These are phyloP conservation scores for Allantophomopsis lycopodina DNA, from an alignment of 2,329 filamentous ascomycete species.

Conservation along the genomic window DNA sequence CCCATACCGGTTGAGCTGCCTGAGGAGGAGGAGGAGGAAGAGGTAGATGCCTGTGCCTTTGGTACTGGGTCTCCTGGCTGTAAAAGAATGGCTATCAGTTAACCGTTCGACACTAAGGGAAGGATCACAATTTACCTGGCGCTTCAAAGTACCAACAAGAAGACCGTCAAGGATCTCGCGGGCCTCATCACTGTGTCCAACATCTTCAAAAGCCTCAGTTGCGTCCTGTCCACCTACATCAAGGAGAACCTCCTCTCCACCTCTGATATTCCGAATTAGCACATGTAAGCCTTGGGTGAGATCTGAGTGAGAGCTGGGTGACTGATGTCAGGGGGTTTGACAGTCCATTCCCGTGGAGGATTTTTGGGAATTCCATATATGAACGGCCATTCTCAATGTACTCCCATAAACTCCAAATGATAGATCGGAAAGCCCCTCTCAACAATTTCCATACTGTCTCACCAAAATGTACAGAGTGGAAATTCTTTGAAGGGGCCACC, in stretches of 20 bases:
- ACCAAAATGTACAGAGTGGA: too few relatives aligned
- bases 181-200: slow-evolving; percentile 97
- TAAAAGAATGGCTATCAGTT: slow-evolving; percentile 6
- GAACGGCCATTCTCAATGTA: too few relatives aligned
- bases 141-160: slow-evolving; percentile 65
- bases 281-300: too few relatives aligned
- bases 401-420: too few relatives aligned
- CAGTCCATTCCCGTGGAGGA: too few relatives aligned
- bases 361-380: too few relatives aligned
- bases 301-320: too few relatives aligned
- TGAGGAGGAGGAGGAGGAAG: slow-evolving; percentile 30
- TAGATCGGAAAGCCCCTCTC: too few relatives aligned
- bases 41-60: slow-evolving; percentile 38
- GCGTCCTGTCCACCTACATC: slow-evolving; percentile 93
- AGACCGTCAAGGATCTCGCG: slow-evolving; percentile 80
- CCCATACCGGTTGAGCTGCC: slow-evolving; percentile 43
- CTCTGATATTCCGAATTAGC: slow-evolving; percentile 34
- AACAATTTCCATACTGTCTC: too few relatives aligned
- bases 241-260: slow-evolving; percentile 95
- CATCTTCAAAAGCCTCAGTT: slow-evolving; percentile 97
- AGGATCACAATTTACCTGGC: slow-evolving; percentile 43
- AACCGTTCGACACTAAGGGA: not conserved
- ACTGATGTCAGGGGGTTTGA: too few relatives aligned
- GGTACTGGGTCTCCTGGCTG: slow-evolving; percentile 69
- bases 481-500: too few relatives aligned